Evolutionary conservation across 2,329 filamentous ascomycete species (phyloP).

Genomic region (Lasiodiplodia theobromae): DNA sequence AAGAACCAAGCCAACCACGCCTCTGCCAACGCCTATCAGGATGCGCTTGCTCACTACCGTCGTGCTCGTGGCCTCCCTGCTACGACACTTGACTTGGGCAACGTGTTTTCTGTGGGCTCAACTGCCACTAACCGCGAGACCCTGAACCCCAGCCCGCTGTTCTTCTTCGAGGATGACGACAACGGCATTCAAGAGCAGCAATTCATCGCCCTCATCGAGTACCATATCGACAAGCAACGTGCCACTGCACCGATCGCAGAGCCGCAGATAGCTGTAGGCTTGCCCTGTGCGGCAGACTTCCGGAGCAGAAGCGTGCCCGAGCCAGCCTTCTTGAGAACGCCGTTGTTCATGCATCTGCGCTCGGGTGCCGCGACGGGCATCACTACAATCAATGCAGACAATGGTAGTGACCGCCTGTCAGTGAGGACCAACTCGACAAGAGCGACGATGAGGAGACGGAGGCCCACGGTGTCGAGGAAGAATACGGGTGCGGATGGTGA

Average conservation of each 20-base stretch:
- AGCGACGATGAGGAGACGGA: slow-evolving; percentile 4
- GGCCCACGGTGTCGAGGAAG: slow-evolving; percentile 7
- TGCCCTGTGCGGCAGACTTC: slow-evolving; percentile 34
- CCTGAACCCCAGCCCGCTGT: slow-evolving; percentile 10
- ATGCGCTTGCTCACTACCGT: slow-evolving; percentile 38
- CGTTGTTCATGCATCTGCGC: slow-evolving; percentile 30
- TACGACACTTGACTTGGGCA: slow-evolving; percentile 34
- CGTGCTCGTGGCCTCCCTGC: slow-evolving; percentile 32
- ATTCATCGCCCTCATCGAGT: slow-evolving; percentile 35
- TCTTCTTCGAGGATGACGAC: slow-evolving; percentile 21
- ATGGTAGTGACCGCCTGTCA: slow-evolving; percentile 18
- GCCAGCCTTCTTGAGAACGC: slow-evolving; percentile 33
- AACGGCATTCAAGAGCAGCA: slow-evolving; percentile 34
- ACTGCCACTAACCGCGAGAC: slow-evolving; percentile 18
- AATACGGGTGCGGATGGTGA: background rate
- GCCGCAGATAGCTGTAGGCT: slow-evolving; percentile 35
- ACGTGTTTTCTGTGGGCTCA: slow-evolving; percentile 38
- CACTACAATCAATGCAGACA: background rate
- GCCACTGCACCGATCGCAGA: slow-evolving; percentile 11
- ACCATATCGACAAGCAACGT: slow-evolving; percentile 33
- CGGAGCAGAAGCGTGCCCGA: slow-evolving; percentile 32
- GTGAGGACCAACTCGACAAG: slow-evolving; percentile 15
- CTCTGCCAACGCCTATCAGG: slow-evolving; percentile 41
- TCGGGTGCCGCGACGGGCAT: slow-evolving; percentile 18
- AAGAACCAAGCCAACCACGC: slow-evolving; percentile 38